phyloP scores from a whole-genome alignment of 129 eudicot species.

The Deinandra increscens region DNA sequence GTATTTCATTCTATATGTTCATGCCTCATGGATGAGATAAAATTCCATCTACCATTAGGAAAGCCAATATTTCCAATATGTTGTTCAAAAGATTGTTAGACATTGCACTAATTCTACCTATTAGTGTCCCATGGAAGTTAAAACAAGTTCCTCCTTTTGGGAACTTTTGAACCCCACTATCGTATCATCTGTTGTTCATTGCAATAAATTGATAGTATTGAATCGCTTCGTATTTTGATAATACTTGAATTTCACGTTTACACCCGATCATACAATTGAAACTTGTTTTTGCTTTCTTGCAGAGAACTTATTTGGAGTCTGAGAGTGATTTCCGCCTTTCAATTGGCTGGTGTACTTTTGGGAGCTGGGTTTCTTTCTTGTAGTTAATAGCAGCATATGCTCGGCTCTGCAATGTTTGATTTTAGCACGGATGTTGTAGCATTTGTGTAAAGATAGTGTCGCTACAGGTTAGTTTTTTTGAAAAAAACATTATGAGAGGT shows the following conservation, averaged over 20 bases:
- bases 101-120: neutral
- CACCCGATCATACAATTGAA: neutral
- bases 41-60: neutral
- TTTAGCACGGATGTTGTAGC: constrained; percentile 25
- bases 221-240: neutral
- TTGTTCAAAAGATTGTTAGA: too few relatives aligned
- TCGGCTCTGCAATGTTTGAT: constrained; percentile 16
- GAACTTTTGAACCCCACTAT: neutral
- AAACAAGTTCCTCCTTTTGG: neutral
- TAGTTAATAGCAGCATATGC: constrained; percentile 12
- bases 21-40: constrained; percentile 3
- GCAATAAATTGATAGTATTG: neutral
- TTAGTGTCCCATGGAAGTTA: neutral
- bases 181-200: neutral
- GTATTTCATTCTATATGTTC: neutral
- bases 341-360: constrained; percentile 11
- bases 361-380: constrained; percentile 3
- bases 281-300: constrained; percentile 12
- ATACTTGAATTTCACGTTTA: neutral
- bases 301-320: constrained; percentile 15
- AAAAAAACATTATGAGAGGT: constrained; percentile 14
- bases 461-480: constrained; percentile 16
- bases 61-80: neutral
- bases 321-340: constrained; percentile 16
- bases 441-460: constrained; percentile 32